These are phyloP conservation scores for Didymella lethalis DNA, from an alignment of 2,329 filamentous ascomycete species.

Conservation along the genomic window DNA sequence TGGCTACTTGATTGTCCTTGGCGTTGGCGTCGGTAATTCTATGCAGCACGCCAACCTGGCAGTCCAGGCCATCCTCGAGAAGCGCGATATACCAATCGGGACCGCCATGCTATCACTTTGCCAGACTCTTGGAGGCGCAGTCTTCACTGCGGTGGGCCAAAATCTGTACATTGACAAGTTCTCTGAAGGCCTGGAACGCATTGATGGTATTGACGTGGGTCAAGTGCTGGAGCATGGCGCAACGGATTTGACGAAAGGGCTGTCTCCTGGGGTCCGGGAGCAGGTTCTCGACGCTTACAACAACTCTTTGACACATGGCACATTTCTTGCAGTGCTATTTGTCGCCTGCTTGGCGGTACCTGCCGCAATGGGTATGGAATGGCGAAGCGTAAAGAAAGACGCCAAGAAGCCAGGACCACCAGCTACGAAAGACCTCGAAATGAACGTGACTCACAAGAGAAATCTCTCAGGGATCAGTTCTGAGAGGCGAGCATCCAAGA, in stretches of 20 bases:
- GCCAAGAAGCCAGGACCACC: not conserved
- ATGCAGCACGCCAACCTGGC: slow-evolving; percentile 57
- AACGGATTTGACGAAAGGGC: slow-evolving; percentile 62
- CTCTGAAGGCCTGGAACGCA: slow-evolving; percentile 43
- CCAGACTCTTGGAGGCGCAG: slow-evolving; percentile 56
- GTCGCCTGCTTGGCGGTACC: slow-evolving; percentile 63
- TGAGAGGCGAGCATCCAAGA: not conserved
- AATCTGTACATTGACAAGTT: slow-evolving; percentile 58
- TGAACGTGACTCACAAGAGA: not conserved
- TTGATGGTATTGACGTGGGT: slow-evolving; percentile 50
- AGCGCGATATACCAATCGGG: slow-evolving; percentile 53
- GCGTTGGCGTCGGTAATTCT: slow-evolving; percentile 53
- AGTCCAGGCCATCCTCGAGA: slow-evolving; percentile 53
- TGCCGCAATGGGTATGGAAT: slow-evolving; percentile 66
- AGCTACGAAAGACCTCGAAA: slow-evolving; percentile 11
- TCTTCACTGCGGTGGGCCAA: slow-evolving; percentile 57
- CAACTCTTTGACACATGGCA: slow-evolving; percentile 38
- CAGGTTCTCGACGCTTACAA: slow-evolving; percentile 42
- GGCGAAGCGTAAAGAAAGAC: slow-evolving; percentile 68
- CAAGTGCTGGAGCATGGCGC: slow-evolving; percentile 57
- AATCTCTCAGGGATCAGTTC: not conserved
- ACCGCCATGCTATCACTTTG: slow-evolving; percentile 56
- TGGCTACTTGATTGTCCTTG: slow-evolving; percentile 41
- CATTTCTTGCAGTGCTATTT: slow-evolving; percentile 67
- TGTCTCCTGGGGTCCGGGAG: slow-evolving; percentile 26